Evolutionary conservation across 2,329 filamentous ascomycete species (phyloP).

Genomic region (Penicillium griseofulvum): DNA sequence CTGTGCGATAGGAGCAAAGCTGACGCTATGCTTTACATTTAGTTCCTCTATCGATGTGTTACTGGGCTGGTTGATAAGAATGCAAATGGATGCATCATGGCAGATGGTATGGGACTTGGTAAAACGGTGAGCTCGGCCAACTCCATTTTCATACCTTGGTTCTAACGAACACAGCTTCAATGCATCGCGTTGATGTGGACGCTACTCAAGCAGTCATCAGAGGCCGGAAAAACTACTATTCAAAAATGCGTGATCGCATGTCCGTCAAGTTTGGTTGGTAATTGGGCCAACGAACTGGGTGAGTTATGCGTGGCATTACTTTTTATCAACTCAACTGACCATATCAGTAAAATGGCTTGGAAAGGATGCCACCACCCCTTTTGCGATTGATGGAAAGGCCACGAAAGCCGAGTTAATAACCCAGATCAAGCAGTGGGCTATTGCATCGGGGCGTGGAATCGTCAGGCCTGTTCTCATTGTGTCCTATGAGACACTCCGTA

Average conservation of each 20-base stretch:
- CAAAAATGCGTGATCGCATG: conserved; percentile 97
- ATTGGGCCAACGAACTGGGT: conserved; percentile 92
- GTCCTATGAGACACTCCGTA: conserved; percentile 90
- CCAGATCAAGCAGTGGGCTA: conserved; percentile 92
- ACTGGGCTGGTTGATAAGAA: conserved; percentile 94
- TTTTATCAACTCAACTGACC: conserved; percentile 17
- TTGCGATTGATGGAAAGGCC: conserved; percentile 95
- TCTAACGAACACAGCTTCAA: conserved; percentile 59
- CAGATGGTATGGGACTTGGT: conserved; percentile 96
- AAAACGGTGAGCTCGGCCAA: conserved; percentile 62
- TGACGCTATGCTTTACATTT: conserved; percentile 12
- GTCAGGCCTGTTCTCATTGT: conserved; percentile 94
- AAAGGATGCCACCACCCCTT: conserved; percentile 83
- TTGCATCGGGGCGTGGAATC: conserved; percentile 82
- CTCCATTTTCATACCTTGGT: not conserved
- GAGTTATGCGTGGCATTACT: conserved; percentile 11
- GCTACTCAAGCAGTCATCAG: conserved; percentile 87
- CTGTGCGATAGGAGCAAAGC: not conserved
- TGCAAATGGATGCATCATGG: conserved; percentile 98
- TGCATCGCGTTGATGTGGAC: conserved; percentile 98
- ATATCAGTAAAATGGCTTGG: conserved; percentile 82
- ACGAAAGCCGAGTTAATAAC: conserved; percentile 88
- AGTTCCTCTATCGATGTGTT: conserved; percentile 89
- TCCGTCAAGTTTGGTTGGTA: conserved; percentile 91
- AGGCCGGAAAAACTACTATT: conserved; percentile 89